Base-by-base conservation (phyloP, 1,284 basidiomycete species). In the Athelia psychrophila region DNA sequence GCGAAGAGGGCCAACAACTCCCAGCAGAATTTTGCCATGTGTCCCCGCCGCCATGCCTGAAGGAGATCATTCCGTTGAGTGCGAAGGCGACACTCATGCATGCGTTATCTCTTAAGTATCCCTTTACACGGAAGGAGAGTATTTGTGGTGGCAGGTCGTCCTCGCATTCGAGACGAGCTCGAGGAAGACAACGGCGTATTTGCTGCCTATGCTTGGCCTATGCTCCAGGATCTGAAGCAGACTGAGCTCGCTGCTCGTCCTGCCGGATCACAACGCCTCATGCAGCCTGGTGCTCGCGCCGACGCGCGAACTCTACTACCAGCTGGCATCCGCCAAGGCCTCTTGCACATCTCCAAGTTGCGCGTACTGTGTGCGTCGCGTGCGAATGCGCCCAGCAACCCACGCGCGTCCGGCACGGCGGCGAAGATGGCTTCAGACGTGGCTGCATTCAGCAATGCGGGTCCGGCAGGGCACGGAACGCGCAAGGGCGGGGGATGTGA, bases 81-180 rank as follows among this genome's bases (percentile, higher is more conserved):
- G 77, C 81, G 0, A 64, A 53, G 2, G 87, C 91, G 2, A 91
- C 88, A 0, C 79, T 85, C 0, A 91, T 94, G 27, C 91, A 94
- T 64, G 76, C 81, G 0, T 74, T 93, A 22, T 79, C 86, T 18
- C 67, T 92, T 18, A 79, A 83, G 55, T 73, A 81, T 54, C 66
- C 84, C n/a, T 67, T 91, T 63, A n/a, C 6, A n/a, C 38, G n/a
- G 9, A 69, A 60, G 67, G 42, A 49, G 68, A 36, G 56, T 51
- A 58, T 9, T 51, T 45, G 23, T 25, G 44, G 19, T 22, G 73
- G 44, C 76, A 88, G 59, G 84, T 77, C 54, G 76, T 95, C 10
- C 76, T 95, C 1, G 92, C 91, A 0, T 86, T 88, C 0, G 93
- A 95, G 68, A 95, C 93, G 0, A 92, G 93, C 8, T 92, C 90